Conservation (phyloP, 140 eudicot genomes). For the Bidens hawaiensis region DNA sequence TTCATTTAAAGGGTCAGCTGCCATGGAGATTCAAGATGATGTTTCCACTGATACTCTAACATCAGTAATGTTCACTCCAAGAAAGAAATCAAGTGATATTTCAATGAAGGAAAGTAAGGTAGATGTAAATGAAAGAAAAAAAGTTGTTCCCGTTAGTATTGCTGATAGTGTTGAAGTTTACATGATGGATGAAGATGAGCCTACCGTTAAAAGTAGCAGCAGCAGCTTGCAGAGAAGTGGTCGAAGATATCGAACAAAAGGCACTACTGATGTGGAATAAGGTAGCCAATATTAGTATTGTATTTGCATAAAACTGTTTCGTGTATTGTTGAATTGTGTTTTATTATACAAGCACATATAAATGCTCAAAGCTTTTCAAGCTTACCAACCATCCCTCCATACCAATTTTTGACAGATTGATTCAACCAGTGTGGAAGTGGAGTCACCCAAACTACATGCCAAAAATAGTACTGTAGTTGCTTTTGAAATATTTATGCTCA, state of each 20-base stretch:
- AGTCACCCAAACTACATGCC: too few species aligned
- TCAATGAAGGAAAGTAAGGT: constrained; percentile 19
- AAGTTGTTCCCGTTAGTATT: constrained; percentile 37
- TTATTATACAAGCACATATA: background rate
- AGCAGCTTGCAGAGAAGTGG: constrained; percentile 44
- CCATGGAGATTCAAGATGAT: constrained; percentile 27
- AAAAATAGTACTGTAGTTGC: too few species aligned
- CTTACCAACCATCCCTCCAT: background rate
- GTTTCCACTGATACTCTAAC: constrained; percentile 27
- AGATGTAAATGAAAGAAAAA: constrained; percentile 30
- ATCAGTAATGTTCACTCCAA: constrained; percentile 60
- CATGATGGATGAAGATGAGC: constrained; percentile 85
- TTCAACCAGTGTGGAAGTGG: too few species aligned
- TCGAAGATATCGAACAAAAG: constrained; percentile 60
- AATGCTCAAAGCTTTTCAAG: background rate
- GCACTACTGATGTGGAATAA: constrained; percentile 16
- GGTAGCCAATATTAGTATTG: constrained; percentile 1
- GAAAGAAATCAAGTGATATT: constrained; percentile 34
- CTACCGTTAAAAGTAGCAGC: constrained; percentile 22
- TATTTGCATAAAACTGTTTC: constrained; percentile 12
- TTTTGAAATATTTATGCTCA: too few species aligned
- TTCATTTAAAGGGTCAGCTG: constrained; percentile 34
- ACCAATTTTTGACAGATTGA: too few species aligned
- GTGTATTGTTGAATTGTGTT: constrained; percentile 5
- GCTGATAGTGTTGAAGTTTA: constrained; percentile 40